Evolutionary conservation across 164 flowering plant species (phyloP), one percentile per base, ranked within the genome.

Genomic region (Vitis rotundifolia): DNA sequence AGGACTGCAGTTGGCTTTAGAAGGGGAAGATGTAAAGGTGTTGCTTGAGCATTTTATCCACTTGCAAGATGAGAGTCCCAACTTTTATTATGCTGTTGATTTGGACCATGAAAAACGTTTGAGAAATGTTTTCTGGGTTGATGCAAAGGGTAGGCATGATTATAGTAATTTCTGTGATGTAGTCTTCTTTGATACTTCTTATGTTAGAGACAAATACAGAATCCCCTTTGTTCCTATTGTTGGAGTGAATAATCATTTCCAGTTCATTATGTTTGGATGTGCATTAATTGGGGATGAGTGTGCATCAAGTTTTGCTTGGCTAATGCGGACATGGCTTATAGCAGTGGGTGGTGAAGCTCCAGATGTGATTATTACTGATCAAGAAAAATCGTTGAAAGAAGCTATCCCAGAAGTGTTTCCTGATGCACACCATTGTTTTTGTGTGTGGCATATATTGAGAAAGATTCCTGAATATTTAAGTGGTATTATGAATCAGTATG

Each of bases 161-260:
- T 76, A 76, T 29, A 11, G 14, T 14, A 49, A 49, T 49, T 79
- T 79, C 47, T 11, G 61, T 51, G 82, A 79, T 67, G 82, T 76
- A 14, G 73, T 79, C 18, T 63, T 73, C 62, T 74, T 79, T 52
- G 82, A 79, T 53, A 76, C 71, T 2, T 59, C 22, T 50, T 79
- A 76, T 60, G 47, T 76, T 16, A 67, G 49, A 18, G 68, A 60
- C 57, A 64, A 71, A 22, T 73, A 79, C 47, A 70, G 52, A 50
- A 15, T 73, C n/a, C 80, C 82, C 2, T 74, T 59, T 62, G 61
- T 61, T 59, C 79, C 80, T 53, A 51, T 79, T 64, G 48, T 74
- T 70, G 82, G 82, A 16, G 73, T 79, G 8, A 79, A 76, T 61
- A 72, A 79, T 68, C 82, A 79, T 64, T 73, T 60, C 51, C 82